Conservation (phyloP, 1,139 yeast species). For the Candida sojae region DNA sequence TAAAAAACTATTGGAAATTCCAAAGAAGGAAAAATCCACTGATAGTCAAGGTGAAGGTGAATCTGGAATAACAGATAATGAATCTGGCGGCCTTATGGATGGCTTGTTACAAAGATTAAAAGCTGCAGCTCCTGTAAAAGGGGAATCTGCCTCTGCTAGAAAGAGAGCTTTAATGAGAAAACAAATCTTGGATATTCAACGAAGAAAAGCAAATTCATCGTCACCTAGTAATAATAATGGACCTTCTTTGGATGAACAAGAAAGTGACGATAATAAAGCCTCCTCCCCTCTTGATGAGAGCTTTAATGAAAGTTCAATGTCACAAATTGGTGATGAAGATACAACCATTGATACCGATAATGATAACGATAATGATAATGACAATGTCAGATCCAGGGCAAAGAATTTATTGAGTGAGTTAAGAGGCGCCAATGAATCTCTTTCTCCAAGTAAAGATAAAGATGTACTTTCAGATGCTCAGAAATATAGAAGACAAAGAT, state of each 20-base stretch:
- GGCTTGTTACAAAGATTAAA: constrained; percentile 69
- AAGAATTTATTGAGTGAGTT: constrained; percentile 59
- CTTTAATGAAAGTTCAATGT: constrained; percentile 2
- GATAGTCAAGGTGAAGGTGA: constrained; percentile 16
- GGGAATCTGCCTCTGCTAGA: constrained; percentile 79
- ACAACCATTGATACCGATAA: constrained; percentile 6
- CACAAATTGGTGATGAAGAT: constrained; percentile 7
- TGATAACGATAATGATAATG: constrained; percentile 17
- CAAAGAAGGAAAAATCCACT: constrained; percentile 22
- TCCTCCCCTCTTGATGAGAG: constrained; percentile 13
- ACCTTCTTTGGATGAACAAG: constrained; percentile 11
- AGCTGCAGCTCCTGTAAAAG: constrained; percentile 70
- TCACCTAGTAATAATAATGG: constrained; percentile 5
- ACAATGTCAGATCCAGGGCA: constrained; percentile 60
- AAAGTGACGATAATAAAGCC: constrained; percentile 12
- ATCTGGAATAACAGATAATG: constrained; percentile 41
- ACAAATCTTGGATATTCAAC: constrained; percentile 47
- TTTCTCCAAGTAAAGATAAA: constrained; percentile 7
- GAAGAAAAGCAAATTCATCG: constrained; percentile 12
- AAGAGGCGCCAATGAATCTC: constrained; percentile 37
- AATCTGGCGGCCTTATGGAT: constrained; percentile 66
- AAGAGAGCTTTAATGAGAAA: constrained; percentile 78
- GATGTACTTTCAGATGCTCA: constrained; percentile 34
- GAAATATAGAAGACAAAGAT: constrained; percentile 39
- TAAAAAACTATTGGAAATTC: constrained; percentile 59